Conservation (phyloP, 257 asterid species). For the Cruciata laevipes region DNA sequence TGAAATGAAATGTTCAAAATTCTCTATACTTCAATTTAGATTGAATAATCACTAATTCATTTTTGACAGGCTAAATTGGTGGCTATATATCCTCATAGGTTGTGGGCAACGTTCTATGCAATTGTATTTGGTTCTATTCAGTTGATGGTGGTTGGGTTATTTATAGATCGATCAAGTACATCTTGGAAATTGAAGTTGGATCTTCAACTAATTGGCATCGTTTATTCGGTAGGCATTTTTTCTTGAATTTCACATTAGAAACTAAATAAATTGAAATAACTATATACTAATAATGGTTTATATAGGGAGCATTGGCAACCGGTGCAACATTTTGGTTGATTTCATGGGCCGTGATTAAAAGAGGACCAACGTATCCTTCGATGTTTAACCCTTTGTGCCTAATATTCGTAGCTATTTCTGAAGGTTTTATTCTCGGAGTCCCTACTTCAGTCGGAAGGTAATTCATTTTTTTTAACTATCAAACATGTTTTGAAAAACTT, state of each 20-base stretch:
- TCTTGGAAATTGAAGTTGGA: slow-evolving; percentile 48
- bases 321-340: slow-evolving; percentile 43
- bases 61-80: slow-evolving; percentile 34
- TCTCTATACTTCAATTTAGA: background rate
- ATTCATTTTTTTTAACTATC: background rate
- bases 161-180: slow-evolving; percentile 27
- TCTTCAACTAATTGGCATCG: slow-evolving; percentile 48
- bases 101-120: slow-evolving; percentile 29
- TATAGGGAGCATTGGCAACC: slow-evolving; percentile 51
- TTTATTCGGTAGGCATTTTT: slow-evolving; percentile 39
- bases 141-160: slow-evolving; percentile 30
- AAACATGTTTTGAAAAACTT: background rate
- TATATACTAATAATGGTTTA: too few species aligned
- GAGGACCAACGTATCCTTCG: slow-evolving; percentile 66
- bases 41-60: too few species aligned
- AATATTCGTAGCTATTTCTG: slow-evolving; percentile 35
- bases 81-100: slow-evolving; percentile 44
- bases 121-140: slow-evolving; percentile 45
- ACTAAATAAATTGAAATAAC: too few species aligned
- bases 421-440: slow-evolving; percentile 36
- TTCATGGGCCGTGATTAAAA: slow-evolving; percentile 39
- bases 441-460: slow-evolving; percentile 42
- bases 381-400: slow-evolving; percentile 63
- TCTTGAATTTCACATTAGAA: too few species aligned
- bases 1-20: background rate